Percentiles rank a stretch among this genome's conserved stretches.
phyloP scores from a whole-genome alignment of 2,329 filamentous ascomycete genomes.

The Colletotrichum neosansevieriae region DNA sequence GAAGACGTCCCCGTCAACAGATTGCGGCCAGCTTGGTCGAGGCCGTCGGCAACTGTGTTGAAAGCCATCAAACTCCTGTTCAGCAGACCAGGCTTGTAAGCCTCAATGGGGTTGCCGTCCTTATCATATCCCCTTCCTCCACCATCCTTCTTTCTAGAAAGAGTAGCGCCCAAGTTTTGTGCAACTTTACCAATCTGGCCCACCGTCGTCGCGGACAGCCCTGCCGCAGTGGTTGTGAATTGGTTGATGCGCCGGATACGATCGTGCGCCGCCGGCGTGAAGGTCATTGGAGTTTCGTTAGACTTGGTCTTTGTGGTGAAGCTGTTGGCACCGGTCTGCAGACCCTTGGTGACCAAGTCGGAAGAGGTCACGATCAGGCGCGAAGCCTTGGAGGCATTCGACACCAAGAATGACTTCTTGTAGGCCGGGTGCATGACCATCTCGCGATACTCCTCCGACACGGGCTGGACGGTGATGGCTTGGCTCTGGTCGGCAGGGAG shows the following conservation, averaged over 20 bases:
- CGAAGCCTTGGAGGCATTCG: slow-evolving; percentile 88
- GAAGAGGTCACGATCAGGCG: slow-evolving; percentile 92
- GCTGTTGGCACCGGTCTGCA: slow-evolving; percentile 81
- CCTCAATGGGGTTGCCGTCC: slow-evolving; percentile 72
- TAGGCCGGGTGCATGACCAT: slow-evolving; percentile 92
- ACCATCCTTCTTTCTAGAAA: slow-evolving; percentile 69
- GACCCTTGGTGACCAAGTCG: slow-evolving; percentile 79
- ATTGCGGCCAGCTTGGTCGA: slow-evolving; percentile 86
- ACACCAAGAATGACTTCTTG: slow-evolving; percentile 85
- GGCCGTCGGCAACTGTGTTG: slow-evolving; percentile 91
- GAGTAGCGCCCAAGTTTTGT: slow-evolving; percentile 86
- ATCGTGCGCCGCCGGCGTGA: slow-evolving; percentile 85
- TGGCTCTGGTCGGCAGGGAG: slow-evolving; percentile 76
- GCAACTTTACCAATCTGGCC: slow-evolving; percentile 85
- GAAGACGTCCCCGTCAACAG: slow-evolving; percentile 79
- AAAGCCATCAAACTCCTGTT: slow-evolving; percentile 99
- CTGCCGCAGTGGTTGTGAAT: slow-evolving; percentile 84
- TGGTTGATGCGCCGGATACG: slow-evolving; percentile 90
- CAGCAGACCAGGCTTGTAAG: slow-evolving; percentile 89
- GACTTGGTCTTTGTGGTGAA: slow-evolving; percentile 87
- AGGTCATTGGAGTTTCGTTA: slow-evolving; percentile 83
- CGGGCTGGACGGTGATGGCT: slow-evolving; percentile 74
- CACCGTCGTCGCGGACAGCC: slow-evolving; percentile 86
- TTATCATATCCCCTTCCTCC: slow-evolving; percentile 72
- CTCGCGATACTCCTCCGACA: slow-evolving; percentile 78